phyloP scores from a whole-genome alignment of 441 rosid species.

The Brassica hybrid region DNA sequence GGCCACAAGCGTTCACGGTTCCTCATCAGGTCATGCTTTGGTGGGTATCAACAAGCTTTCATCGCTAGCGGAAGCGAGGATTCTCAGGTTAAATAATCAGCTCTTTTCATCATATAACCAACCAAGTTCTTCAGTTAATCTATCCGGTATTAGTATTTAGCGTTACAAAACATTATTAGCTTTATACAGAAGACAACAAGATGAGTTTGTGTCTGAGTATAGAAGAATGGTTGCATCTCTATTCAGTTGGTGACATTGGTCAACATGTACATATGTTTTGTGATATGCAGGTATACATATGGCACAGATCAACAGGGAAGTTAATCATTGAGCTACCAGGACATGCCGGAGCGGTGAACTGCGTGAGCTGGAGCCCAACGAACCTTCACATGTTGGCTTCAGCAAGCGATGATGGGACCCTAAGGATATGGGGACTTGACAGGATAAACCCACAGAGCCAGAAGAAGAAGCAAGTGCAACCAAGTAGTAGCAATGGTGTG shows the following conservation, averaged over 20 bases:
- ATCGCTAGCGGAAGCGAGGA: slow-evolving; percentile 86
- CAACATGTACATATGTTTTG: not conserved
- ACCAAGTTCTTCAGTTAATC: not conserved
- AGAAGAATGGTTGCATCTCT: not conserved
- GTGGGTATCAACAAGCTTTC: slow-evolving; percentile 67
- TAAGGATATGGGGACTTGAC: too few relatives aligned
- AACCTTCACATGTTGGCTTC: too few relatives aligned
- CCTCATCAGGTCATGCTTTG: slow-evolving; percentile 78
- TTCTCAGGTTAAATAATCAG: slow-evolving; percentile 55
- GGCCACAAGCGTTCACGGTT: slow-evolving; percentile 72
- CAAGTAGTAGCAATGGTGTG: slow-evolving; percentile 46
- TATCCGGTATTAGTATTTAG: not conserved
- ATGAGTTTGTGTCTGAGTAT: not conserved
- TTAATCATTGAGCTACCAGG: slow-evolving; percentile 57
- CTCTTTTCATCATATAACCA: not conserved
- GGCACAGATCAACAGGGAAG: slow-evolving; percentile 65
- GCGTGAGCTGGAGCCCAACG: too few relatives aligned
- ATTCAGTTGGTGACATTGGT: slow-evolving; percentile 21
- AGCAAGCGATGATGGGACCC: too few relatives aligned
- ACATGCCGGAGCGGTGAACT: slow-evolving; percentile 67
- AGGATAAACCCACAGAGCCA: not conserved
- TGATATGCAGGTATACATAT: slow-evolving; percentile 64
- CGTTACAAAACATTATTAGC: not conserved
- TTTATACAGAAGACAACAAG: not conserved
- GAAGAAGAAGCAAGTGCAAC: slow-evolving; percentile 25